Evolutionary conservation across 2,329 filamentous ascomycete genomes (phyloP), one percentile per base, ranked within the genome.

Genomic region (Atkinsonella texensis): DNA sequence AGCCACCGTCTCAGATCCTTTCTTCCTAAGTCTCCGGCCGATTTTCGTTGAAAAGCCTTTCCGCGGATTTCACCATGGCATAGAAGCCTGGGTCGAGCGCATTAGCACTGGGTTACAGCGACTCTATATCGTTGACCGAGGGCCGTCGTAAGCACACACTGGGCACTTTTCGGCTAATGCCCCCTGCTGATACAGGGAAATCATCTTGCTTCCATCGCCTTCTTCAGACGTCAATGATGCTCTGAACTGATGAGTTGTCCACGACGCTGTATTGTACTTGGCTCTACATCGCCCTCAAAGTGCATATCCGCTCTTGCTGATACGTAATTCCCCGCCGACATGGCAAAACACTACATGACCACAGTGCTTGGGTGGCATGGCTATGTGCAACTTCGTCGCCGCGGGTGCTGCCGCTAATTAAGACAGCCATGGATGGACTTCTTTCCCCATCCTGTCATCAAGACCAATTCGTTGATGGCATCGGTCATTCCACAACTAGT

Each of bases 341-440:
- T 63, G 66, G 56, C 74, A 72, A 56, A 74, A 76, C 48, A 70
- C 54, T 79, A 76, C 59, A 73, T 74, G 39, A 74, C 75, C 9
- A 58, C 64, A 46, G 62, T 77, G 13, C 69, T 78, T 78, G 73
- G 58, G 54, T 73, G 3, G 74, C 76, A 78, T 80, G 66, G 67
- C 77, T 54, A 69, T 79, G 62, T 76, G 70, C 63, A 80, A 79
- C 60, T 79, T 79, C 55, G 63, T 80, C 4, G 75, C 76, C 0
- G 77, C 75, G n/a, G 77, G 72, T 0, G 76, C 76, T 3, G 70
- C 71, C 3, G 71, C 79, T 80, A 41, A 62, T 74, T 11, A 57
- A 68, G 2, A 75, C 72, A 4, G 70, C 75, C 3, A 55, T 68
- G 32, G 32, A 33, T n/a, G n/a, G n/a, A n/a, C 32, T 33, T 33